Conservation (phyloP, 305 asterid genomes). For the Fraxinus sp. region DNA sequence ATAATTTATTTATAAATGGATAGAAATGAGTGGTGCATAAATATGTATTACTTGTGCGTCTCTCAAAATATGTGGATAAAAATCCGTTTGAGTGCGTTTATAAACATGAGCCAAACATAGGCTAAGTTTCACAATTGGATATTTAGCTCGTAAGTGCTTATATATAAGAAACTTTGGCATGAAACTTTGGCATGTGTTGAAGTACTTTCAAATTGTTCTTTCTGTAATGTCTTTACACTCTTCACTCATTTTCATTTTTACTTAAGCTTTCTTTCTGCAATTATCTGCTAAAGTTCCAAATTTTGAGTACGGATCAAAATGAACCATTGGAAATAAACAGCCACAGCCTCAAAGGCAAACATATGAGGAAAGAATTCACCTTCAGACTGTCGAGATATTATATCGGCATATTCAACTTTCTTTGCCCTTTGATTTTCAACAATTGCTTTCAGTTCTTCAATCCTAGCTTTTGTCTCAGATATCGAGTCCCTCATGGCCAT, state of each 20-base stretch:
- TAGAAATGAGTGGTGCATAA: not conserved
- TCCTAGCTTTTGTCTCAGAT: slow-evolving; percentile 58
- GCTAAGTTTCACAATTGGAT: not conserved
- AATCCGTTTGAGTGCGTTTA: not conserved
- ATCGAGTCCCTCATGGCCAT: slow-evolving; percentile 60
- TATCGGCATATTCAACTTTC: slow-evolving; percentile 73
- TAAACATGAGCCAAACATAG: not conserved
- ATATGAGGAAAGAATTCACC: slow-evolving; percentile 46
- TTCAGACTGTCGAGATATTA: slow-evolving; percentile 70
- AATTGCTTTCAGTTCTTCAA: slow-evolving; percentile 56
- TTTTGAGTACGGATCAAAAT: not conserved
- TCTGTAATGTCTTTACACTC: not conserved
- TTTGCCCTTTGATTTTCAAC: slow-evolving; percentile 63
- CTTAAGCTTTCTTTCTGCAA: slow-evolving; percentile 11
- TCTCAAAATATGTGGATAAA: not conserved
- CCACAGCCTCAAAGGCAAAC: slow-evolving; percentile 14
- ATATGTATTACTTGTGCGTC: not conserved
- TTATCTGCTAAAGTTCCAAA: slow-evolving; percentile 1
- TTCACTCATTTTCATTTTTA: not conserved
- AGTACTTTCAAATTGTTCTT: not conserved
- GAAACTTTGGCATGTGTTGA: not conserved
- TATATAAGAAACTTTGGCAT: not conserved
- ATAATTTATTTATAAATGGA: not conserved
- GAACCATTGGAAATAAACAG: slow-evolving; percentile 15
- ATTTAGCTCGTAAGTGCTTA: not conserved